phyloP scores from a whole-genome alignment of 345 rosid genomes.

The Dovyalis caffra region DNA sequence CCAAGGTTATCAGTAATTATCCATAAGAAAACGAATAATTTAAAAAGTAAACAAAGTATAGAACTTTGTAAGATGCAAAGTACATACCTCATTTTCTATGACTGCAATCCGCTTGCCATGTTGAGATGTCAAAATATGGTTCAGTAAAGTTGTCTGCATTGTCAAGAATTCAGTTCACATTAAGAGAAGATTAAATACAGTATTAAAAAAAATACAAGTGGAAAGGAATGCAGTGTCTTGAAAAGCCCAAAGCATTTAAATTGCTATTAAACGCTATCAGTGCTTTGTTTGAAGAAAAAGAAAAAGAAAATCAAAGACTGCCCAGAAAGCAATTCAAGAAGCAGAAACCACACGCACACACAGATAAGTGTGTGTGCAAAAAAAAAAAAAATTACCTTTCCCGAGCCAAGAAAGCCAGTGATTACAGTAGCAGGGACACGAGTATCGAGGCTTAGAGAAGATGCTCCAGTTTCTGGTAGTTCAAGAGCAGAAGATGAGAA shows the following conservation, averaged over 20 bases:
- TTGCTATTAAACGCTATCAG: neutral
- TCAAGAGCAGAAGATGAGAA: constrained; percentile 22
- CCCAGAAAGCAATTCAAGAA: neutral
- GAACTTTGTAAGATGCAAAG: neutral
- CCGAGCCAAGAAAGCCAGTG: constrained; percentile 81
- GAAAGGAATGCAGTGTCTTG: neutral
- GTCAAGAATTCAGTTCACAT: neutral
- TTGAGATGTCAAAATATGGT: constrained; percentile 67
- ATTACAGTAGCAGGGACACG: constrained; percentile 68
- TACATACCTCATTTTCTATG: constrained; percentile 68
- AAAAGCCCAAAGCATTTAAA: neutral
- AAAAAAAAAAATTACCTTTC: constrained; percentile 43
- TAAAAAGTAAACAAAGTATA: neutral
- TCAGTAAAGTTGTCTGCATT: constrained; percentile 66
- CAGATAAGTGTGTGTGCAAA: neutral
- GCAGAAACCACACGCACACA: too few relatives aligned
- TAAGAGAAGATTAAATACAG: neutral
- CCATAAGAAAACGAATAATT: too few relatives aligned
- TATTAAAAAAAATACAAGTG: neutral
- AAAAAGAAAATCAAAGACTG: neutral
- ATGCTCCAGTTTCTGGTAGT: constrained; percentile 15
- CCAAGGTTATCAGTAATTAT: too few relatives aligned
- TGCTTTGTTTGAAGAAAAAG: neutral
- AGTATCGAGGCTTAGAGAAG: constrained; percentile 25
- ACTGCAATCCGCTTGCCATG: constrained; percentile 81